These are phyloP conservation scores for Westerdykella sp. DNA, from an alignment of 2,329 filamentous ascomycete species.

Conservation along the genomic window DNA sequence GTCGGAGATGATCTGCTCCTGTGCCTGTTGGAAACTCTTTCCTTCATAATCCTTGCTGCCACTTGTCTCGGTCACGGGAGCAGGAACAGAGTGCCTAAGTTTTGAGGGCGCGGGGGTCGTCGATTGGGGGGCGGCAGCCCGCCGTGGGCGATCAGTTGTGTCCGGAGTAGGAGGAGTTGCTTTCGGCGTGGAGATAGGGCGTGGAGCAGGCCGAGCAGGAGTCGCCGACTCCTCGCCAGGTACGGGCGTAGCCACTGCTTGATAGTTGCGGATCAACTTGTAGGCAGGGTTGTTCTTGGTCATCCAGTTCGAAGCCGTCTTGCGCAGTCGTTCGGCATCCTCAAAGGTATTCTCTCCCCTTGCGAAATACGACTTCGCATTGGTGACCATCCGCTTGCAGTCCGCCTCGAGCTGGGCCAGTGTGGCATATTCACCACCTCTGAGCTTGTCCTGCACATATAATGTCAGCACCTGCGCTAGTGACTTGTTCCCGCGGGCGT, in stretches of 20 bases:
- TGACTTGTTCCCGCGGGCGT: not conserved
- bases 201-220: constrained; percentile 23
- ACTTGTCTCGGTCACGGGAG: constrained; percentile 14
- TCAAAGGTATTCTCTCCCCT: constrained; percentile 67
- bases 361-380: constrained; percentile 78
- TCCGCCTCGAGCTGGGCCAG: constrained; percentile 75
- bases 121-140: constrained; percentile 17
- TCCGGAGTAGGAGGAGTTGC: constrained; percentile 16
- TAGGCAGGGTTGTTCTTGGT: constrained; percentile 81
- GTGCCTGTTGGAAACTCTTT: constrained; percentile 73
- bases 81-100: constrained; percentile 23
- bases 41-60: constrained; percentile 55
- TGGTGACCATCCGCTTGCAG: constrained; percentile 80
- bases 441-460: constrained; percentile 53
- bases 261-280: constrained; percentile 56
- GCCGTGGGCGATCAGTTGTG: constrained; percentile 26
- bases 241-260: constrained; percentile 66
- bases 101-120: constrained; percentile 32
- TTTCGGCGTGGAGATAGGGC: constrained; percentile 22
- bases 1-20: constrained; percentile 77
- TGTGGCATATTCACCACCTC: constrained; percentile 59
- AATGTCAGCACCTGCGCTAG: constrained; percentile 1
- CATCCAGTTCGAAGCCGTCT: constrained; percentile 84
- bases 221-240: constrained; percentile 48
- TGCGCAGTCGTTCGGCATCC: constrained; percentile 80